A percentile compares a stretch with the other conserved stretches of the same genome.
These are phyloP conservation scores for Debaryomycetaceae sp. DNA, from an alignment of 1,139 yeast species.

Conservation along the genomic window DNA sequence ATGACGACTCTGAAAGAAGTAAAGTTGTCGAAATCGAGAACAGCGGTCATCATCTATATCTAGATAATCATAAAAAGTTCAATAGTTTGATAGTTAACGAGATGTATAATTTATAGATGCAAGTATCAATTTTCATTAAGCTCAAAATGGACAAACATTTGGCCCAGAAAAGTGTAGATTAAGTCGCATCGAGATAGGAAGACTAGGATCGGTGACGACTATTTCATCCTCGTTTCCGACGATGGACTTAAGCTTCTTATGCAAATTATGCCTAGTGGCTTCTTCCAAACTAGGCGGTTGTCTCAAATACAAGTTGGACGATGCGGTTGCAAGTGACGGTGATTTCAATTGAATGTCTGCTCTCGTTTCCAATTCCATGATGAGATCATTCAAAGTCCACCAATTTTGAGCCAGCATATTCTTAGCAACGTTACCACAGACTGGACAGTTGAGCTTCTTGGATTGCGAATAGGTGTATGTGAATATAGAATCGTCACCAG, in stretches of 20 bases:
- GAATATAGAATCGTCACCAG: conserved; percentile 75
- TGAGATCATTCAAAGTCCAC: conserved; percentile 48
- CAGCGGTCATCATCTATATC: conserved; percentile 70
- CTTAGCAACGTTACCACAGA: conserved; percentile 58
- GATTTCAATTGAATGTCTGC: conserved; percentile 40
- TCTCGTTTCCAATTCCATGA: conserved; percentile 32
- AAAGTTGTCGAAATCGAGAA: conserved; percentile 45
- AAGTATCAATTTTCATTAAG: background rate
- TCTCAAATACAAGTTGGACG: conserved; percentile 44
- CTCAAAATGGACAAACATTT: conserved; percentile 4
- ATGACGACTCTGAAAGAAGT: conserved; percentile 26
- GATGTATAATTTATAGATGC: conserved; percentile 16
- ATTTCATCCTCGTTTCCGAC: conserved; percentile 47
- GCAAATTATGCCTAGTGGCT: conserved; percentile 46
- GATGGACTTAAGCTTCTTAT: conserved; percentile 31
- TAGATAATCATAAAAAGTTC: conserved; percentile 55
- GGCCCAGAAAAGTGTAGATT: conserved; percentile 23
- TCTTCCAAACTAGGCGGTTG: conserved; percentile 51
- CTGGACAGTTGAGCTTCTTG: conserved; percentile 62
- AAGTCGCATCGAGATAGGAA: conserved; percentile 44
- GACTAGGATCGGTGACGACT: conserved; percentile 52
- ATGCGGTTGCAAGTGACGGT: conserved; percentile 51
- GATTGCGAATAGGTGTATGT: conserved; percentile 68
- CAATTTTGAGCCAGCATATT: conserved; percentile 27
- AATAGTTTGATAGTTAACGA: conserved; percentile 43